These are phyloP conservation scores for Monosporascus sp. DNA, from an alignment of 2,329 filamentous ascomycete genomes.

Conservation along the genomic window DNA sequence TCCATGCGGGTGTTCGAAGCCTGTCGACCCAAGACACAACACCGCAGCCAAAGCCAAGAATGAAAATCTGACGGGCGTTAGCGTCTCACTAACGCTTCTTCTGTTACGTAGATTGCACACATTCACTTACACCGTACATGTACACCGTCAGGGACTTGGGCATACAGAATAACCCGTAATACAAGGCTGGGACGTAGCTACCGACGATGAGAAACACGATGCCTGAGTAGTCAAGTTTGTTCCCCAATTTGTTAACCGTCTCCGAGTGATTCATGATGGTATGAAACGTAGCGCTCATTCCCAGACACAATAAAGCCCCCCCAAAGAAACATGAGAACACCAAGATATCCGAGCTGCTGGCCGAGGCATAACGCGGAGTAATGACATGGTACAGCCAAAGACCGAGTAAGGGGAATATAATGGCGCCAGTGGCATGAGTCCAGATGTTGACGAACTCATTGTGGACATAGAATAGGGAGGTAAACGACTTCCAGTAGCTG, in stretches of 20 bases:
- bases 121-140: slow-evolving; percentile 61
- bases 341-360: slow-evolving; percentile 58
- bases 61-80: slow-evolving; percentile 58
- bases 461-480: slow-evolving; percentile 50
- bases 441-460: slow-evolving; percentile 62
- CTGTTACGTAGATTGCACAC: neutral
- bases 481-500: slow-evolving; percentile 42
- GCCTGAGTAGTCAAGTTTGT: slow-evolving; percentile 90
- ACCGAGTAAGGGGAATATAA: slow-evolving; percentile 50
- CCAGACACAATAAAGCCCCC: slow-evolving; percentile 67
- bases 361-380: slow-evolving; percentile 60
- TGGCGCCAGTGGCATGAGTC: slow-evolving; percentile 61
- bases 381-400: slow-evolving; percentile 53
- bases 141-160: slow-evolving; percentile 64
- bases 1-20: slow-evolving; percentile 79
- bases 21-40: slow-evolving; percentile 72
- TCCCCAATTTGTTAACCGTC: slow-evolving; percentile 73
- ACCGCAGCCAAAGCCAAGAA: slow-evolving; percentile 72
- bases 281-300: slow-evolving; percentile 83
- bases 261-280: slow-evolving; percentile 80
- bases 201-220: slow-evolving; percentile 91
- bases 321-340: slow-evolving; percentile 76
- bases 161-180: slow-evolving; percentile 77
- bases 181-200: slow-evolving; percentile 82
- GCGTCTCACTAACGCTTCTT: neutral